Base-by-base conservation (phyloP, 805 yeast species). In the Cyberlindnera petersonii region DNA sequence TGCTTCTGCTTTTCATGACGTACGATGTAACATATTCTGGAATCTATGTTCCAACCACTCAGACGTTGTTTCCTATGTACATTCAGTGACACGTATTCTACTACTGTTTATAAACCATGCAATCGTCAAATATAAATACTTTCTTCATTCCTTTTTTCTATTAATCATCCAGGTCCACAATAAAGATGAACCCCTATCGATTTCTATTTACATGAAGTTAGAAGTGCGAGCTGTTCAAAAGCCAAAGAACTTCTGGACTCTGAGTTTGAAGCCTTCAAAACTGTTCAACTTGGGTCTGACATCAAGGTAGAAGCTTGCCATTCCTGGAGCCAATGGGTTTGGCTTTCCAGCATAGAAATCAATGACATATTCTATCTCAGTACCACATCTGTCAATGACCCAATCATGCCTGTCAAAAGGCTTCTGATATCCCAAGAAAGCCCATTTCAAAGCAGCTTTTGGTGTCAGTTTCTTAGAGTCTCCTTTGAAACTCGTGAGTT, bases 381-480 rank as follows among this genome's bases (percentile, higher is more conserved):
- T 72, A 4, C 98, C 98, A 60, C 96, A 86, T 38, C 97, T 68
- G 52, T 84, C 79, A 9, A 91, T 73, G 6, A 74, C 69, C 98
- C 98, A 91, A 62, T 91, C 98, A 58, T 91, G 98, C 53, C 98
- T 74, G 63, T 91, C 98, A 64, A 91, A 91, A 0, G 98, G 98
- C 45, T 74, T 74, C 35, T 77, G 79, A 41, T 75, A 70, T 0
- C 95, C 96, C 36, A 86, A 53, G 26, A 78, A 55, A 37, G 75
- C 61, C 42, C 80, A 75, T 15, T 46, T 46, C 43, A 83, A 67
- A 45, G 86, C 72, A 0, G 98, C 98, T 50, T 93, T 72, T 6
- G 98, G 98, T 0, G 97, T 87, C 28, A 87, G 53, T 50, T 84
- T 83, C 47, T 78, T 75, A 33, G 89, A 78, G 57, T 93, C 95